Evolutionary conservation across 805 yeast species (phyloP), one percentile per base, ranked within the genome.

Genomic region (Lipomyces sp.): DNA sequence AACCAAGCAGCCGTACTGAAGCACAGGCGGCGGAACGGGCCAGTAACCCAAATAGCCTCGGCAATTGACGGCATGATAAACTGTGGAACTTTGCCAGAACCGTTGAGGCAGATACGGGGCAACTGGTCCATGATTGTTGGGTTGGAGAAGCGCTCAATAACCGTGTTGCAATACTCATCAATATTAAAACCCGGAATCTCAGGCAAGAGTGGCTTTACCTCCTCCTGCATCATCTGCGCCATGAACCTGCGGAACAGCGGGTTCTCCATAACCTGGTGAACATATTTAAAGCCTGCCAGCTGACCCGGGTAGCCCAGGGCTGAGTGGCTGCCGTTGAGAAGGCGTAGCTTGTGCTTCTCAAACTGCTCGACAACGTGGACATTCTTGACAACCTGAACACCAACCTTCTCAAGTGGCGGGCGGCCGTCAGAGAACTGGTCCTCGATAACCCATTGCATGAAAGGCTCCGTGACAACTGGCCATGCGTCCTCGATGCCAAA

Each of bases 21-120:
- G 54, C 54, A 50, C 54, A 50, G 54, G 54, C 54, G 54, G 54
- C 54, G 54, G 54, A 50, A 50, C 54, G 54, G 54, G 54, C 54
- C 54, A 50, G 54, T 50, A 50, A 50, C 54, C 54, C 54, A 50
- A 50, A 50, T 50, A 7, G 54, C 54, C 54, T 50, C 54, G 54
- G 54, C 54, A 50, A 50, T 50, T 50, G 54, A 50, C 54, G 54
- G 54, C 54, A 50, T 50, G 54, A 50, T 50, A 50, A 50, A 50
- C 54, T 50, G 54, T 50, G 54, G 54, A 50, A 50, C 7, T 11
- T 50, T 50, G 54, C 54, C 54, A 50, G 54, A 50, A 50, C 32
- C 54, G 32, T 50, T 50, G 54, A 50, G 54, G 54, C 54, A 50
- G 33, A 50, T 50, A 50, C 54, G 54, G 54, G 3, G 54, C 54